These are phyloP conservation scores for Lipomyces yamadae DNA, from an alignment of 805 yeast species.

Conservation along the genomic window DNA sequence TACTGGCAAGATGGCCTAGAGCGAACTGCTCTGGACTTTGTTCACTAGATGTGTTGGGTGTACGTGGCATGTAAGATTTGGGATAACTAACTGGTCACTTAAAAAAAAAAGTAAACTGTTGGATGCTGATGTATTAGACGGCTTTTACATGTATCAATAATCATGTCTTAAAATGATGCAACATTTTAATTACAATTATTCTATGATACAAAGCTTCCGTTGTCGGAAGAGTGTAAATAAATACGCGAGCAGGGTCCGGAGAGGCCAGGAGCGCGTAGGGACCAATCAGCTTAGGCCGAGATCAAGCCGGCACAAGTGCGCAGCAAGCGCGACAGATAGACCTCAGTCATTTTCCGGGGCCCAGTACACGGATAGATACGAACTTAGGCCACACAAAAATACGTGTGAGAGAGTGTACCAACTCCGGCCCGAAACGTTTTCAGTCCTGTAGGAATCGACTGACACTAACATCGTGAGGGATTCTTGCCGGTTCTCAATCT, in stretches of 20 bases:
- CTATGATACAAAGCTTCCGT: too few relatives aligned
- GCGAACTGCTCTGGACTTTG: neutral
- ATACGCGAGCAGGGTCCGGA: neutral
- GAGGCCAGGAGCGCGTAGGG: neutral
- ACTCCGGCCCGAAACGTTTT: neutral
- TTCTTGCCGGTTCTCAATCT: neutral
- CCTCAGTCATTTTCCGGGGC: neutral
- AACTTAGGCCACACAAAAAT: neutral
- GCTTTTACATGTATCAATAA: too few relatives aligned
- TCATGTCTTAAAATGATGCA: too few relatives aligned
- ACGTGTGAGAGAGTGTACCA: neutral
- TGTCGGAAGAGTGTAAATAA: too few relatives aligned
- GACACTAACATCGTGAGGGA: neutral
- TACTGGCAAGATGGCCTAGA: neutral
- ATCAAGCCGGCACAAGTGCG: neutral
- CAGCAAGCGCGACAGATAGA: neutral
- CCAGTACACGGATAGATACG: neutral
- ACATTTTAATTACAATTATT: too few relatives aligned
- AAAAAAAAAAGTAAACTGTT: neutral
- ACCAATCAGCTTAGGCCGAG: constrained; percentile 3
- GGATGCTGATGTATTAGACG: neutral
- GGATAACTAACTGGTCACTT: neutral
- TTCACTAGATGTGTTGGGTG: neutral
- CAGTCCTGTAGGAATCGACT: neutral
- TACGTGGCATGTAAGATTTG: neutral